Percentiles rank a stretch among this genome's conserved stretches.
These are phyloP conservation scores for Colletotrichum somersetense DNA, from an alignment of 2,329 filamentous ascomycete genomes.

Conservation along the genomic window DNA sequence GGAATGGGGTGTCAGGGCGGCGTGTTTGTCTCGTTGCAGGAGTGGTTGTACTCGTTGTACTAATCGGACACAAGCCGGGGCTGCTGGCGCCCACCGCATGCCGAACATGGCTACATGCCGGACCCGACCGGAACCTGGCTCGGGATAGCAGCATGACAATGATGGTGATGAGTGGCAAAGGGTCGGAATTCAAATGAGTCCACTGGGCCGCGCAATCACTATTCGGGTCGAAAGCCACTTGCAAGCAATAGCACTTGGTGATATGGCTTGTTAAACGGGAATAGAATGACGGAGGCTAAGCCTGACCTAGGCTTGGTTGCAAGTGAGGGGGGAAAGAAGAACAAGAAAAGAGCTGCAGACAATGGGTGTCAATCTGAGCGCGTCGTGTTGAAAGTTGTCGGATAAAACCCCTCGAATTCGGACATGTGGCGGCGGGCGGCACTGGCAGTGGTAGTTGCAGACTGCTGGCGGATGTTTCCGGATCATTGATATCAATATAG, in stretches of 20 bases:
- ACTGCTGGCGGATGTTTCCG: not conserved
- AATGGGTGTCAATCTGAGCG: not conserved
- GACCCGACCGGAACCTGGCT: slow-evolving; percentile 5
- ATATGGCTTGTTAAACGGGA: not conserved
- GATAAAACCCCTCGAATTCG: slow-evolving; percentile 16
- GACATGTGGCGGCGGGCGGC: not conserved
- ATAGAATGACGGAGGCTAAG: not conserved
- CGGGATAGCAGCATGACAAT: slow-evolving; percentile 22
- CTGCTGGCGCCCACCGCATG: slow-evolving; percentile 8
- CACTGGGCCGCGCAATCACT: not conserved
- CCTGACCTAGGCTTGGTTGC: not conserved
- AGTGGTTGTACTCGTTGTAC: not conserved
- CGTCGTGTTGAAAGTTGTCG: slow-evolving; percentile 4
- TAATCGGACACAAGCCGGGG: slow-evolving; percentile 1
- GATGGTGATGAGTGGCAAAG: not conserved
- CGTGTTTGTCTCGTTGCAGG: slow-evolving; percentile 34
- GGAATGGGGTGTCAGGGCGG: slow-evolving; percentile 63
- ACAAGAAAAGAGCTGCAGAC: not conserved
- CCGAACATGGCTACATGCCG: not conserved
- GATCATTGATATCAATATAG: not conserved
- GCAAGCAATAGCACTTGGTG: not conserved
- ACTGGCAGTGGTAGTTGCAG: no score
- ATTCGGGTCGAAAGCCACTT: not conserved
- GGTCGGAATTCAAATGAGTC: not conserved
- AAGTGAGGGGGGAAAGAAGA: not conserved